Base-by-base conservation (phyloP, 352 stramenopile species). In the Aphanomyces astaci region DNA sequence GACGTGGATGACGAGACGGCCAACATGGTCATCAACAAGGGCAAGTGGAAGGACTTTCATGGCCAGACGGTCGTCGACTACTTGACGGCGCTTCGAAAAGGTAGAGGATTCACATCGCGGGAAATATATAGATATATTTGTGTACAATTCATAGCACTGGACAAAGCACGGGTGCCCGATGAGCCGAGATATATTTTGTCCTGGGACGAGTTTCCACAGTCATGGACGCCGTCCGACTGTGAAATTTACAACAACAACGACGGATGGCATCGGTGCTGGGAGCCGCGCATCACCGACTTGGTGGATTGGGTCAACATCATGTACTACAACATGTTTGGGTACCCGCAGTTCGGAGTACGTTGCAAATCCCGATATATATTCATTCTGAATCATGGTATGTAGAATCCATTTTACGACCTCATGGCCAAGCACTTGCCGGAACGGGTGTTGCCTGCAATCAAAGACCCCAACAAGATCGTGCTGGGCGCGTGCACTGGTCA, bases 301-400 rank as follows among this genome's bases (percentile, higher is more conserved):
- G 74, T 90, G n/a, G 81, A 90, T 70, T 92, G 81, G 80, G 69
- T 92, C 45, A 89, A 92, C 71, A 88, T 92, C 67, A 92, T 92
- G 84, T 79, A 82, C 49, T 92, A 92, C 76, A 92, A 92, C 63
- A 59, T 59, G 10, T 40, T 36, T 28, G 51, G 24, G 36, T 43
- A 15, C 36, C 36, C 36, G 7, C 7, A 7, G 15, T 43, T 43
- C 36, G 36, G 36, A 15, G 36, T 43, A 43, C 36, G 36, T 43
- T 43, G n/a, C n/a, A n/a, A n/a, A n/a, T n/a, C n/a, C n/a, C n/a
- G n/a, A n/a, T n/a, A n/a, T n/a, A n/a, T n/a, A n/a, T n/a, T n/a
- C n/a, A n/a, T n/a, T n/a, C n/a, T n/a, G n/a, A n/a, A n/a, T 43
- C 7, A 15, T 43, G 7, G 36, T 43, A 15, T 15, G 36, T 43